These are phyloP conservation scores for Microcyclosporella mali DNA, from an alignment of 2,329 filamentous ascomycete species.

Conservation along the genomic window DNA sequence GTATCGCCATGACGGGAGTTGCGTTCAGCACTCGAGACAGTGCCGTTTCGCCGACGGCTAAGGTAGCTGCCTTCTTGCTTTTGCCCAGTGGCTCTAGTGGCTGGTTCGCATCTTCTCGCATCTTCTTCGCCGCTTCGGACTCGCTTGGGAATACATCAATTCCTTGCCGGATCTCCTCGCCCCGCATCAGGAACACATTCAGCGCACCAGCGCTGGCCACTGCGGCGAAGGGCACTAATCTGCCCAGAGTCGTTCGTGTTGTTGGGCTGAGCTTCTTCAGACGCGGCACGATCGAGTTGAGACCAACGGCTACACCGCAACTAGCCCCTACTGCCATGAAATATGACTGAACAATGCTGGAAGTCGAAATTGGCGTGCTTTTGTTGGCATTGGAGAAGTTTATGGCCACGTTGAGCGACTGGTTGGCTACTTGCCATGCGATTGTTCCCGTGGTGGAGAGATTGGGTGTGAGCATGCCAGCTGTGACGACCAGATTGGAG, in stretches of 20 bases:
- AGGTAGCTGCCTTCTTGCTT: slow-evolving; percentile 76
- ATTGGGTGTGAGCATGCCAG: slow-evolving; percentile 91
- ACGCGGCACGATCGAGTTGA: slow-evolving; percentile 83
- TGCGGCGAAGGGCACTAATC: slow-evolving; percentile 93
- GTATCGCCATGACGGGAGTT: slow-evolving; percentile 94
- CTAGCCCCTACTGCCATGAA: slow-evolving; percentile 85
- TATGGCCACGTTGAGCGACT: slow-evolving; percentile 96
- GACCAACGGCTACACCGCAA: slow-evolving; percentile 84
- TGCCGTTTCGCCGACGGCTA: slow-evolving; percentile 91
- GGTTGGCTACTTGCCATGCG: slow-evolving; percentile 92
- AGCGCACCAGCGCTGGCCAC: slow-evolving; percentile 85
- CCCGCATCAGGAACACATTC: slow-evolving; percentile 96
- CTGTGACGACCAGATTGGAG: slow-evolving; percentile 90
- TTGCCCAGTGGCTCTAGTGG: slow-evolving; percentile 62
- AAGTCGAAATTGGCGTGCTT: slow-evolving; percentile 76
- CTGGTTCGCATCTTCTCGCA: slow-evolving; percentile 29
- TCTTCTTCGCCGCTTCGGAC: slow-evolving; percentile 62
- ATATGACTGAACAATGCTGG: slow-evolving; percentile 82
- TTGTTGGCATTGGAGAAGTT: slow-evolving; percentile 99
- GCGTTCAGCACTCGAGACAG: slow-evolving; percentile 86
- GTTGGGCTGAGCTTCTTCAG: slow-evolving; percentile 69
- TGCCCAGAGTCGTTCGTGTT: slow-evolving; percentile 67
- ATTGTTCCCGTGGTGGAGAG: slow-evolving; percentile 78
- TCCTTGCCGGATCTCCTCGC: slow-evolving; percentile 86
- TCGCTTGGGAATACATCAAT: slow-evolving; percentile 88